A percentile compares a stretch with the other conserved stretches of the same genome.
These are phyloP conservation scores for Verticillium dahliae DNA, from an alignment of 2,329 filamentous ascomycete species.

Conservation along the genomic window DNA sequence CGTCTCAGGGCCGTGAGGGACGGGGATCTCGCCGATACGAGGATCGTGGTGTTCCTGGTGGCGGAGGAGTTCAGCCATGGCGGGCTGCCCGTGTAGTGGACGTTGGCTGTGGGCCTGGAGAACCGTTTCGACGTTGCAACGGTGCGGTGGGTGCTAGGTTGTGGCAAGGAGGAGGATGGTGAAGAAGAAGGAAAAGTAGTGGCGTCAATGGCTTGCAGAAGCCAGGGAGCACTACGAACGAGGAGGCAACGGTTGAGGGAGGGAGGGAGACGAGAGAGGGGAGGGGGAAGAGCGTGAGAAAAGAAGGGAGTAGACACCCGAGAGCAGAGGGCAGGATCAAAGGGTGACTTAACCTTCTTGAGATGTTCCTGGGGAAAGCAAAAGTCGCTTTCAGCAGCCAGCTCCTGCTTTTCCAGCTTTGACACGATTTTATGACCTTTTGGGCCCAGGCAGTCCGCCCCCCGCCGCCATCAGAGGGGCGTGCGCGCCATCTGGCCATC, in stretches of 20 bases:
- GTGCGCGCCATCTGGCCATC: background rate
- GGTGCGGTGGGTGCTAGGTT: background rate
- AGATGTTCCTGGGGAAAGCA: background rate
- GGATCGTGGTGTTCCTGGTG: slow-evolving; percentile 34
- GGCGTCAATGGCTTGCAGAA: background rate
- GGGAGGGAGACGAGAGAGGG: background rate
- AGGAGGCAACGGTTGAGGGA: background rate
- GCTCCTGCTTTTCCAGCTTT: background rate
- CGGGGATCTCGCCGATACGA: slow-evolving; percentile 44
- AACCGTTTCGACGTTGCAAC: background rate
- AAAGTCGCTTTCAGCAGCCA: background rate
- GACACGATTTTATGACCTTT: background rate
- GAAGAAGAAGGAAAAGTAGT: background rate
- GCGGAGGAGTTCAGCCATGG: slow-evolving; percentile 29
- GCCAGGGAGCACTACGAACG: background rate
- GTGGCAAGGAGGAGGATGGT: background rate
- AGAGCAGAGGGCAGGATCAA: background rate
- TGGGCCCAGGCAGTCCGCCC: background rate
- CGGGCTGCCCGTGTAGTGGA: background rate
- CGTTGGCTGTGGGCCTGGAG: background rate
- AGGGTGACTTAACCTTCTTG: background rate
- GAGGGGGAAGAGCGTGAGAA: background rate
- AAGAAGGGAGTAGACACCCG: background rate
- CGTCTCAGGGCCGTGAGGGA: slow-evolving; percentile 45
- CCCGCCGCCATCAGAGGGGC: too few species aligned